These are phyloP conservation scores for Euryodendron excelsum DNA, from an alignment of 148 eudicot species.

Conservation along the genomic window DNA sequence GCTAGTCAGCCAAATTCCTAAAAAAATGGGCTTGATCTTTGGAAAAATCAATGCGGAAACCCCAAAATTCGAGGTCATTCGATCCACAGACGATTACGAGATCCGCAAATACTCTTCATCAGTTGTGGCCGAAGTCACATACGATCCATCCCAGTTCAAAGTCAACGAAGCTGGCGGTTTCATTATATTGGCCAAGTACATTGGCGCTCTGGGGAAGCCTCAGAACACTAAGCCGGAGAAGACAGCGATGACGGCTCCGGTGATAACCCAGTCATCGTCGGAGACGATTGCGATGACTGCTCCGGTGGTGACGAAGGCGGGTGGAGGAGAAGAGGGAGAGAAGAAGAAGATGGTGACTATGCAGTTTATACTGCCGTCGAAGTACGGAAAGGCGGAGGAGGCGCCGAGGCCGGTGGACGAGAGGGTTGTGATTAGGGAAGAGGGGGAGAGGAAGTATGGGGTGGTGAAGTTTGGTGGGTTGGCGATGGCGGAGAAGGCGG, in stretches of 20 bases:
- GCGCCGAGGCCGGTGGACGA: conserved; percentile 83
- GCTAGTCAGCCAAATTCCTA: not conserved
- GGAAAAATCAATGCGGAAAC: conserved; percentile 64
- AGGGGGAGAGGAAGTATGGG: conserved; percentile 67
- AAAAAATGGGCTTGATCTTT: conserved; percentile 54
- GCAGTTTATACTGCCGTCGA: conserved; percentile 68
- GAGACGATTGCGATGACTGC: conserved; percentile 55
- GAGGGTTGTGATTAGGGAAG: conserved; percentile 69
- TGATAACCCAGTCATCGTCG: conserved; percentile 37
- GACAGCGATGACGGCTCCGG: conserved; percentile 75
- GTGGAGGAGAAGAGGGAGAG: conserved; percentile 13
- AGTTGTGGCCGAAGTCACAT: conserved; percentile 61
- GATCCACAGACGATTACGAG: conserved; percentile 54
- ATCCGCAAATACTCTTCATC: conserved; percentile 61
- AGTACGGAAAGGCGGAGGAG: conserved; percentile 57
- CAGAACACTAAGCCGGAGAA: conserved; percentile 51
- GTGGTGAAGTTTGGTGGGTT: conserved; percentile 73
- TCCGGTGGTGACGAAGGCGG: conserved; percentile 43
- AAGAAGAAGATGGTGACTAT: conserved; percentile 41
- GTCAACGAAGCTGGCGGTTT: conserved; percentile 75
- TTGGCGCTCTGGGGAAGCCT: conserved; percentile 69
- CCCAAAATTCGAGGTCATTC: conserved; percentile 49
- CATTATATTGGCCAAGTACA: conserved; percentile 59
- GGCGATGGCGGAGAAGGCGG: conserved; percentile 46
- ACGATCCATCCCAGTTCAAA: conserved; percentile 54